phyloP scores from a whole-genome alignment of 176 grass and related monocot genomes.

The Phoenix roebelenii region DNA sequence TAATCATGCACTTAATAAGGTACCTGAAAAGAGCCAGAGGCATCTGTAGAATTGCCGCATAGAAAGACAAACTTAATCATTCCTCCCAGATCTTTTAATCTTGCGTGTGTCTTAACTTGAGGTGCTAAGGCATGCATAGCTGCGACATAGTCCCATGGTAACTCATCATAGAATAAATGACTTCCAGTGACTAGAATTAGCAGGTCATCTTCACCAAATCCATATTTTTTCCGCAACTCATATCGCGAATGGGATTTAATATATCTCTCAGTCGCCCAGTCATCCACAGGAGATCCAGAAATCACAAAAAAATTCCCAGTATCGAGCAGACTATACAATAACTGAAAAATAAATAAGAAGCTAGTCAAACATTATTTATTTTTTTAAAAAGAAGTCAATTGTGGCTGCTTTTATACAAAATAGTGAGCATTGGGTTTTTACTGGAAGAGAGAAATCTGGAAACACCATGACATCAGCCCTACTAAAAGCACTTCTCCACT shows the following conservation, averaged over 20 bases:
- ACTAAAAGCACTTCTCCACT: slow-evolving; percentile 77
- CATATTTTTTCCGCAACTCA: slow-evolving; percentile 43
- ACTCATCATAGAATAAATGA: slow-evolving; percentile 71
- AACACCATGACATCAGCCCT: slow-evolving; percentile 74
- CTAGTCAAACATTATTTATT: not conserved
- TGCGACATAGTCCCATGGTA: slow-evolving; percentile 62
- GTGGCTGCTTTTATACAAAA: no score
- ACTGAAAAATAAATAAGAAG: slow-evolving; percentile 46
- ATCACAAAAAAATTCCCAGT: slow-evolving; percentile 83
- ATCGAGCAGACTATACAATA: slow-evolving; percentile 69
- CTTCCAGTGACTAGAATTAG: slow-evolving; percentile 71
- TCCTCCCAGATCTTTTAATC: slow-evolving; percentile 27
- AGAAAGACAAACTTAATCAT: slow-evolving; percentile 61
- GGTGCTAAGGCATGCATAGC: slow-evolving; percentile 48
- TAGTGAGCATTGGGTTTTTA: slow-evolving; percentile 24
- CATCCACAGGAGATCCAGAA: slow-evolving; percentile 66
- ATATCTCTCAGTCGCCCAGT: slow-evolving; percentile 48
- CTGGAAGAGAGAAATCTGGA: slow-evolving; percentile 80
- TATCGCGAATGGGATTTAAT: slow-evolving; percentile 35
- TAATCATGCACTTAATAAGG: slow-evolving; percentile 1
- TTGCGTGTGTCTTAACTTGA: slow-evolving; percentile 46
- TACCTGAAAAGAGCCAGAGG: slow-evolving; percentile 72
- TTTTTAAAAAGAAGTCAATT: no score
- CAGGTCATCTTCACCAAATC: slow-evolving; percentile 48
- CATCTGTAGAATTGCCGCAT: slow-evolving; percentile 57